Conservation (phyloP, 2,329 filamentous ascomycete genomes). For the Aspergillus brunneoviolaceus region DNA sequence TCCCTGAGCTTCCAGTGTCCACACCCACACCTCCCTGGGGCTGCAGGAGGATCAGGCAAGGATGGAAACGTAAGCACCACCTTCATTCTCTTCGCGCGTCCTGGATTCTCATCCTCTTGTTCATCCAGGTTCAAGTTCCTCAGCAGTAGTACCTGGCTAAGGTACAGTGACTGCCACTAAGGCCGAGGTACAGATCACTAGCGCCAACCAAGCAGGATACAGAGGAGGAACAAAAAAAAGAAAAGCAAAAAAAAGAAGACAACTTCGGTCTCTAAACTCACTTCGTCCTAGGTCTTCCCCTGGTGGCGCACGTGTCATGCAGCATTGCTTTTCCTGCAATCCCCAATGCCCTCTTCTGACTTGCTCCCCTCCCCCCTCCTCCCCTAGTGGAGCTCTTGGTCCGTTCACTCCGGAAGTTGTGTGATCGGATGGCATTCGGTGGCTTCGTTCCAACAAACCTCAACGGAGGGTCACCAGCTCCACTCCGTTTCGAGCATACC, state of each 20-base stretch:
- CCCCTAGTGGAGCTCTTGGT: slow-evolving; percentile 8
- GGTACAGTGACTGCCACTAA: too few species aligned
- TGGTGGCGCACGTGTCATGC: slow-evolving; percentile 14
- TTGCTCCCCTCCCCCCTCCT: neutral
- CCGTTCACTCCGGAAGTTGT: slow-evolving; percentile 9
- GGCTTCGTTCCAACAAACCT: slow-evolving; percentile 12
- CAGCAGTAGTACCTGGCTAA: too few species aligned
- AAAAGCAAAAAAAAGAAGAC: neutral
- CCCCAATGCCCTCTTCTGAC: neutral
- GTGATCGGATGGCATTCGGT: slow-evolving; percentile 14
- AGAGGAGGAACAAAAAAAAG: too few species aligned
- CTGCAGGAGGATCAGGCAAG: slow-evolving; percentile 20
- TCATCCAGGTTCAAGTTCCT: neutral
- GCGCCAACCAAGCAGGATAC: too few species aligned
- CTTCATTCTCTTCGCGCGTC: slow-evolving; percentile 4
- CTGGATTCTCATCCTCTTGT: slow-evolving; percentile 4
- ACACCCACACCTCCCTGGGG: slow-evolving; percentile 9
- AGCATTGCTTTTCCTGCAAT: slow-evolving; percentile 1
- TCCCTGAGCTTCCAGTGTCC: slow-evolving; percentile 2
- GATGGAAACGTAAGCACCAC: slow-evolving; percentile 17
- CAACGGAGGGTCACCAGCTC: slow-evolving; percentile 14
- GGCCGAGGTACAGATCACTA: too few species aligned
- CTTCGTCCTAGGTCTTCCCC: neutral
- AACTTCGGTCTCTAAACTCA: neutral
- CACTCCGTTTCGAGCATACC: slow-evolving; percentile 21